A percentile compares a stretch with the other conserved stretches of the same genome.
Conservation (phyloP, 2,329 filamentous ascomycete species). For the Aspergillaceae sp. region DNA sequence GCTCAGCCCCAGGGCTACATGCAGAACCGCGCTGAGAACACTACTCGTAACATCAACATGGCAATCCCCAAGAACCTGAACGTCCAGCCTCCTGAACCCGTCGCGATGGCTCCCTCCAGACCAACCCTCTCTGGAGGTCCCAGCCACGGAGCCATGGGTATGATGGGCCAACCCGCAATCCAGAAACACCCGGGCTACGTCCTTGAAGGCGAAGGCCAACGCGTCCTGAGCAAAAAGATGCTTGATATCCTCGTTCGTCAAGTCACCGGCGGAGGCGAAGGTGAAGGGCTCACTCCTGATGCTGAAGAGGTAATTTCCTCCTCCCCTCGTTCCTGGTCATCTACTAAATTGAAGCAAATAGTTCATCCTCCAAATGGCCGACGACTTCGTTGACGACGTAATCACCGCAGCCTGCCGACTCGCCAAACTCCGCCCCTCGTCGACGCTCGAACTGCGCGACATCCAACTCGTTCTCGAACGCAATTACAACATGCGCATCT, state of each 20-base stretch:
- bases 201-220: conserved; percentile 83
- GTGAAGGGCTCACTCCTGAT: conserved; percentile 75
- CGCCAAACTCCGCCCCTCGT: conserved; percentile 84
- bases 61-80: conserved; percentile 76
- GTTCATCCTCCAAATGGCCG: conserved; percentile 80
- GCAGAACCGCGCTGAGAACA: conserved; percentile 32
- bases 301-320: conserved; percentile 73
- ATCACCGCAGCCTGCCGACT: conserved; percentile 80
- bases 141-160: conserved; percentile 65
- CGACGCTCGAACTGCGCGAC: conserved; percentile 81
- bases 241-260: conserved; percentile 90
- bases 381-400: conserved; percentile 90
- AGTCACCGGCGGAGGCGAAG: conserved; percentile 72
- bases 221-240: conserved; percentile 95
- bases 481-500: conserved; percentile 84
- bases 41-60: conserved; percentile 54
- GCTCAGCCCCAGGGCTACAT: conserved; percentile 25
- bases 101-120: conserved; percentile 60
- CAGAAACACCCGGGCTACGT: conserved; percentile 73
- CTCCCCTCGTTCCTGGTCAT: conserved; percentile 2
- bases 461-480: conserved; percentile 75
- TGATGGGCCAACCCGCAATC: conserved; percentile 80
- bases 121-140: conserved; percentile 77
- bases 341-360: conserved; percentile 28
- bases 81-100: conserved; percentile 62